Conservation (phyloP, 1,139 yeast species). For the Keqinozyma sinolaborantium region DNA sequence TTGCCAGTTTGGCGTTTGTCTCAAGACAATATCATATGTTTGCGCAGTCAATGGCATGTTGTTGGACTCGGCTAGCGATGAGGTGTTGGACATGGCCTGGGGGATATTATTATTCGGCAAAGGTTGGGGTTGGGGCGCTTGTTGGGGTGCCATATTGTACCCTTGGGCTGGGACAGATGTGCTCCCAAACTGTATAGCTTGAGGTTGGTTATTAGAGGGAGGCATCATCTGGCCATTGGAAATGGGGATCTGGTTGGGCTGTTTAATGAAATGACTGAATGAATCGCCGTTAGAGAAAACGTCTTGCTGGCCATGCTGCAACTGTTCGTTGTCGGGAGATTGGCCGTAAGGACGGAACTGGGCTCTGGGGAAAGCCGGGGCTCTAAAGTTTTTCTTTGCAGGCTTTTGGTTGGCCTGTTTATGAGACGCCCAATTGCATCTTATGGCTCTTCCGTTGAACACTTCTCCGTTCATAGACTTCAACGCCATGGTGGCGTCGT, state of each 20-base stretch:
- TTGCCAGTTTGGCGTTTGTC: conserved; percentile 80
- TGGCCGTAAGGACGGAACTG: not conserved
- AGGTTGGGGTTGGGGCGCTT: conserved; percentile 1
- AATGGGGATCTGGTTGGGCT: not conserved
- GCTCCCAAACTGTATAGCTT: not conserved
- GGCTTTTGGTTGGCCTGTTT: conserved; percentile 34
- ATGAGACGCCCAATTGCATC: conserved; percentile 90
- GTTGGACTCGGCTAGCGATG: not conserved
- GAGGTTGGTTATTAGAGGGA: not conserved
- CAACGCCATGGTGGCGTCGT: conserved; percentile 75
- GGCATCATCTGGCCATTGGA: not conserved
- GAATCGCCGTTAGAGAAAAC: not conserved
- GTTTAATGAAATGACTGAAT: not conserved
- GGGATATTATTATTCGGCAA: not conserved
- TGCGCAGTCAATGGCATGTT: conserved; percentile 16
- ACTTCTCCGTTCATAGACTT: conserved; percentile 71
- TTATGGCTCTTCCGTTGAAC: conserved; percentile 70
- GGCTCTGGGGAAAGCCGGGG: not conserved
- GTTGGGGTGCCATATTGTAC: not conserved
- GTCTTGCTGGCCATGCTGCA: not conserved
- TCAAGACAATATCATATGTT: conserved; percentile 64
- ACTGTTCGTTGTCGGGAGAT: not conserved
- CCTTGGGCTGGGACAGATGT: not conserved
- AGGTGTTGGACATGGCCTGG: not conserved
- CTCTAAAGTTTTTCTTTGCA: not conserved